Percentiles rank a stretch among this genome's conserved stretches.
phyloP scores from a whole-genome alignment of 2,329 filamentous ascomycete genomes.

The Tolypocladium capitatum region DNA sequence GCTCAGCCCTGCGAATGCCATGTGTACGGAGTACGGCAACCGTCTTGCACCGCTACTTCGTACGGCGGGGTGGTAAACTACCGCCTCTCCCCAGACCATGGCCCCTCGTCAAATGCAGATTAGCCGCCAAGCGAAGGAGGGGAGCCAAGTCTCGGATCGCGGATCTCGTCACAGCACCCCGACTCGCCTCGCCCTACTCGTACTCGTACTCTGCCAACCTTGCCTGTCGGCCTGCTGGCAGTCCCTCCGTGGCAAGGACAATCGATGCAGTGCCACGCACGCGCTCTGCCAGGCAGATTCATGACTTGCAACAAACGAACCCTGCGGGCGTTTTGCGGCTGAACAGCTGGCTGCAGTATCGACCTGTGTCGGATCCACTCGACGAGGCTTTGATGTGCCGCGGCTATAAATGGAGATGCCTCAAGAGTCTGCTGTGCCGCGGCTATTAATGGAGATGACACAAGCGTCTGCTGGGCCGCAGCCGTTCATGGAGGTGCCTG shows the following conservation, averaged over 20 bases:
- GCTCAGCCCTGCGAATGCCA: neutral
- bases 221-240: neutral
- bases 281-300: neutral
- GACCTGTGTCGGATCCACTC: neutral
- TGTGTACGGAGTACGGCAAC: too few relatives aligned
- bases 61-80: neutral
- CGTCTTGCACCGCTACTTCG: too few relatives aligned
- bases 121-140: neutral
- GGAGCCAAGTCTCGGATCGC: neutral
- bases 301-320: neutral
- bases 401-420: too few relatives aligned
- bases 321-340: neutral
- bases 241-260: too few relatives aligned
- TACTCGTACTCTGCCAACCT: neutral
- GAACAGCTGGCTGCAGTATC: neutral
- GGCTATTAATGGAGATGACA: too few relatives aligned
- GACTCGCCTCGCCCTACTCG: too few relatives aligned
- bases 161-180: too few relatives aligned
- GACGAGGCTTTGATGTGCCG: neutral
- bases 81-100: neutral
- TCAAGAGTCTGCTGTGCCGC: neutral
- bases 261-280: neutral
- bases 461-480: neutral
- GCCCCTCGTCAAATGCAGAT: too few relatives aligned
- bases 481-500: neutral